Evolutionary conservation across 345 rosid species (phyloP).

Genomic region (Aurinia saxatilis): DNA sequence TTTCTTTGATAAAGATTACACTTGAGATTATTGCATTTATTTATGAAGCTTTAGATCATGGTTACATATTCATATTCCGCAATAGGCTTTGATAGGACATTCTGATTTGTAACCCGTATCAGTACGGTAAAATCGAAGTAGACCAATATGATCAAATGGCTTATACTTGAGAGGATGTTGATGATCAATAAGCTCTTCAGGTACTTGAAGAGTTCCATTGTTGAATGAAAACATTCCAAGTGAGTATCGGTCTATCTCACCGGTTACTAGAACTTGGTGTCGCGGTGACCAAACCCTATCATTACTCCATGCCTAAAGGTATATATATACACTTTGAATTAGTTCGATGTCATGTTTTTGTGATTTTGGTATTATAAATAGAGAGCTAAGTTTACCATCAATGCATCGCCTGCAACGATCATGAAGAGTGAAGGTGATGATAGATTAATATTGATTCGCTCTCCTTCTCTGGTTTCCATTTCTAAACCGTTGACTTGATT

Average conservation of each 20-base stretch:
- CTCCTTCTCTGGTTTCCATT: conserved; percentile 41
- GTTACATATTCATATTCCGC: conserved; percentile 26
- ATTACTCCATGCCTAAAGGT: conserved; percentile 39
- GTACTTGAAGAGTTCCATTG: conserved; percentile 23
- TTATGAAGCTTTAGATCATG: not conserved
- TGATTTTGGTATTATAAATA: too few species aligned
- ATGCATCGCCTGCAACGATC: conserved; percentile 51
- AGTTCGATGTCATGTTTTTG: not conserved
- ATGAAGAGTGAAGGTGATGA: conserved; percentile 43
- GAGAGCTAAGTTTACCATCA: conserved; percentile 35
- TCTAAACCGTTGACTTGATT: conserved; percentile 48
- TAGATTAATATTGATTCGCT: conserved; percentile 33
- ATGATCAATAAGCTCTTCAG: conserved; percentile 31
- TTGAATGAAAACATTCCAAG: conserved; percentile 27
- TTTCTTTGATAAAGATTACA: not conserved
- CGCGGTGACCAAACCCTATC: conserved; percentile 29
- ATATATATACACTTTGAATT: not conserved
- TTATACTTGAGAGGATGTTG: conserved; percentile 32
- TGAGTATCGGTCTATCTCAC: conserved; percentile 33
- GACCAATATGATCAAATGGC: conserved; percentile 31
- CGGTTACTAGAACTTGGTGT: conserved; percentile 36
- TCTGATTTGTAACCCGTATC: conserved; percentile 15
- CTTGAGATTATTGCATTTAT: conserved; percentile 1
- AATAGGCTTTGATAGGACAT: conserved; percentile 32
- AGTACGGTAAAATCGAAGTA: conserved; percentile 23